A percentile compares a stretch with the other conserved stretches of the same genome.
phyloP scores from a whole-genome alignment of 495 filamentous ascomycete species.

The Xylaria longipes region DNA sequence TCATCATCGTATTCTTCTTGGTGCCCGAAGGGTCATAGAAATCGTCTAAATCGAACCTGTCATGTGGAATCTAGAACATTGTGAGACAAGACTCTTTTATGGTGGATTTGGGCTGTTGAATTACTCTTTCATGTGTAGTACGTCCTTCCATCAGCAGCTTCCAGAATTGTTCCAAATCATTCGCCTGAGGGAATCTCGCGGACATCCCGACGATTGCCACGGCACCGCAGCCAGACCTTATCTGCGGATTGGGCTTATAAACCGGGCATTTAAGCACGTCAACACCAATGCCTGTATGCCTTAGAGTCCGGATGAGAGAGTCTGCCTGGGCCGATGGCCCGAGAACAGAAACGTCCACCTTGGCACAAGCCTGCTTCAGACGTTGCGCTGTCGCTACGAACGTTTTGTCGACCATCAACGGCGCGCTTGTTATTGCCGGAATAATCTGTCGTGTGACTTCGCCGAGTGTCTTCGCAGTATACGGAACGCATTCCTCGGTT shows the following conservation, averaged over 20 bases:
- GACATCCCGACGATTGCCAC: conserved; percentile 70
- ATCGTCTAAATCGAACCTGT: conserved; percentile 72
- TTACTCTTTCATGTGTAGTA: conserved; percentile 28
- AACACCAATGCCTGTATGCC: not conserved
- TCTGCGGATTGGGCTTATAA: no score
- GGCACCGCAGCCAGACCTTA: conserved; percentile 1
- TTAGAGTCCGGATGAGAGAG: not conserved
- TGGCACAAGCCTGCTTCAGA: conserved; percentile 1
- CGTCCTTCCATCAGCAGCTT: conserved; percentile 63
- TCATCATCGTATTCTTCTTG: conserved; percentile 69
- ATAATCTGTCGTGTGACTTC: conserved; percentile 25
- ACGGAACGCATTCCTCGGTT: conserved; percentile 22
- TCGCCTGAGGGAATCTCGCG: conserved; percentile 63
- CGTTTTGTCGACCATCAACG: conserved; percentile 17
- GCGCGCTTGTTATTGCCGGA: conserved; percentile 5
- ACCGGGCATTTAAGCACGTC: not conserved
- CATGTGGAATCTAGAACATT: conserved; percentile 52
- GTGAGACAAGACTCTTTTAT: conserved; percentile 35
- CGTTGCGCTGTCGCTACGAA: conserved; percentile 22
- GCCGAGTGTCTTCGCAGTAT: conserved; percentile 19
- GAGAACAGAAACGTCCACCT: conserved; percentile 16
- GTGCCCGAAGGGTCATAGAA: conserved; percentile 71
- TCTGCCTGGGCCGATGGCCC: conserved; percentile 20
- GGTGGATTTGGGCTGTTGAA: conserved; percentile 25
- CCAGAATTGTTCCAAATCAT: conserved; percentile 63